Base-by-base conservation (phyloP, 1,139 yeast genomes). In the Taphrina confusa region DNA sequence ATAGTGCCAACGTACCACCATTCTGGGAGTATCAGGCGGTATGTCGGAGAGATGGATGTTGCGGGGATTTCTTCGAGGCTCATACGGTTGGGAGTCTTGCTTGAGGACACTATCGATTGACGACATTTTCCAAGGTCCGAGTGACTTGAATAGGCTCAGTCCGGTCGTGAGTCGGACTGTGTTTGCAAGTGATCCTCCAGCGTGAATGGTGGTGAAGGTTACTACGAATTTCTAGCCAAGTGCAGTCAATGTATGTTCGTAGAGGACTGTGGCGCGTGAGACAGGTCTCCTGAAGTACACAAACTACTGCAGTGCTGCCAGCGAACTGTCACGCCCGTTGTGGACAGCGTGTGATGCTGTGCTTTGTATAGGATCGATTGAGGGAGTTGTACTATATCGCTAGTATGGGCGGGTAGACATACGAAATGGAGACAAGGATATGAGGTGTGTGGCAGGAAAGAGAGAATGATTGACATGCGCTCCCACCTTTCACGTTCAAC, bases 1-100 rank as follows among this genome's bases (percentile, higher is more conserved):
- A 45, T 61, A 61, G 30, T 56, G 58, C 63, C 63, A 61, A 11
- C 60, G 31, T 16, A 54, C 58, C 2, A 34, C 58, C 50, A 54
- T 44, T 11, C 34, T 16, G 12, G 58, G 58, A 20, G 51, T 44
- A 20, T 54, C 58, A 3, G 30, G 39, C 9, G 58, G 51, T 14
- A 31, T 37, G 16, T 42, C 51, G 34, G 49, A 34, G 22, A 28
- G 36, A 31, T 27, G 51, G 20, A 54, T 14, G 18, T 54, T 44
- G 11, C 58, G 27, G 12, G 47, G 33, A 18, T 47, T 31, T 42
- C 34, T 47, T 3, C 34, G 52, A 16, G 34, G 22, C 14, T 47
- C 52, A 47, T 47, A 47, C 14, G 52, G 52, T 18, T 20, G 18
- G 40, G 52, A 31, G 14, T 47, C 52, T 16, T 47, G 52, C 42